phyloP scores from a whole-genome alignment of 2,329 filamentous ascomycete genomes.

The Hypoxylon sp. region DNA sequence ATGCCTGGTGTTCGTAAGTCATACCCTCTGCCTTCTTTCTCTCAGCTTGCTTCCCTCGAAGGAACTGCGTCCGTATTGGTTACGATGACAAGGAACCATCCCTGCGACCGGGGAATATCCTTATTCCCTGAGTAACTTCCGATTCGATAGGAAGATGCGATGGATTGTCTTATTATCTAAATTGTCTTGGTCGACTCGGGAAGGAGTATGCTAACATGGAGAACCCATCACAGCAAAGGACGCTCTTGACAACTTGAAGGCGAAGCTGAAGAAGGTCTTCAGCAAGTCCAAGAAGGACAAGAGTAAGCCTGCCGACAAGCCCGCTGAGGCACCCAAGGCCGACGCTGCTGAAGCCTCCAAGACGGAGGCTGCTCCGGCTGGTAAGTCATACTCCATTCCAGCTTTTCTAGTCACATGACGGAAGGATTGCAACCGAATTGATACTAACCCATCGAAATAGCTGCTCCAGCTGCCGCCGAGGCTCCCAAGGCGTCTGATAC shows the following conservation, averaged over 20 bases:
- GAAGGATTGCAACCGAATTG: conserved; percentile 5
- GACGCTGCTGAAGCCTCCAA: conserved; percentile 49
- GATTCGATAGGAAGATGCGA: conserved; percentile 2
- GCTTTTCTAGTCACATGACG: conserved; percentile 10
- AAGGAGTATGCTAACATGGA: conserved; percentile 37
- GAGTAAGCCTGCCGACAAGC: conserved; percentile 47
- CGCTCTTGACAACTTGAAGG: conserved; percentile 69
- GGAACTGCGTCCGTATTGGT: not conserved
- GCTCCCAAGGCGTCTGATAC: conserved; percentile 38
- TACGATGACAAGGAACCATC: conserved; percentile 14
- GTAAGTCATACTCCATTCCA: conserved; percentile 47
- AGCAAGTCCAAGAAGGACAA: conserved; percentile 51
- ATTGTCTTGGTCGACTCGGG: conserved; percentile 9
- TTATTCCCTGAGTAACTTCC: not conserved
- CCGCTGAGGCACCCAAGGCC: conserved; percentile 50
- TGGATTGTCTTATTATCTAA: conserved; percentile 2
- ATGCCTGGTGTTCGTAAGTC: conserved; percentile 70
- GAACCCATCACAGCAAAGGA: conserved; percentile 59
- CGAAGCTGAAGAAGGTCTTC: conserved; percentile 60
- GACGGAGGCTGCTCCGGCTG: conserved; percentile 50
- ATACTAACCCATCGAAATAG: conserved; percentile 31
- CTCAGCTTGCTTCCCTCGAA: conserved; percentile 5
- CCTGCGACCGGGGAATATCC: not conserved
- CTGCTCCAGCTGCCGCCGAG: conserved; percentile 37
- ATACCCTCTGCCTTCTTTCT: conserved; percentile 26